Evolutionary conservation across 805 yeast species (phyloP), one percentile per base, ranked within the genome.

Genomic region (Metschnikowia cubensis): DNA sequence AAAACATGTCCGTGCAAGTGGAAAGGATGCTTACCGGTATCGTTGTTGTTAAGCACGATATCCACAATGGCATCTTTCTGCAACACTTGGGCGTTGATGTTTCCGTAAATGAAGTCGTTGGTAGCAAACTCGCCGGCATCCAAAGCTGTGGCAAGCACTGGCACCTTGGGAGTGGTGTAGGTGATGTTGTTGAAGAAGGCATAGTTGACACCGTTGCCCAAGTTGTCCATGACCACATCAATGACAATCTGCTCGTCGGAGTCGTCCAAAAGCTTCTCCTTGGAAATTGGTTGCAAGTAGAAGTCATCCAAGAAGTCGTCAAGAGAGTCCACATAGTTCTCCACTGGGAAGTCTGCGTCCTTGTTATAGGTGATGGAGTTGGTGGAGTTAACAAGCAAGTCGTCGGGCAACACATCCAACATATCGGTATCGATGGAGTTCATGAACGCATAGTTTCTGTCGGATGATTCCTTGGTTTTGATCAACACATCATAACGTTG

Each of bases 21-120:
- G 94, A 92, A 92, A 31, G 99, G 98, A 74, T 92, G 99, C 60
- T 77, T 85, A 65, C 98, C 97, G 5, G 96, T 81, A 69, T 92
- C 99, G 52, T 72, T 71, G 70, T 90, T 91, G 75, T 92, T 92
- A 39, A 92, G 63, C 6, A 88, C 87, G 58, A 92, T 80, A 65
- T 92, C 96, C 33, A 92, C 79, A 51, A 87, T 73, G 60, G 78
- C 87, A 61, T 77, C 78, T 59, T 82, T 76, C 56, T 81, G 79
- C 51, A 92, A 71, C 14, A 92, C 89, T 63, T 78, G 75, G 0
- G 96, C 61, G 64, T 91, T 77, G 47, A 95, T 86, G 73, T 88
- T 85, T 60, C 99, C 99, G 75, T 85, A 87, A 40, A 86, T 73
- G 20, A 59, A 51, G 14, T 76, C 71, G 59, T 82, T 73, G 35